These are phyloP conservation scores for Chytriomyces hyalinus DNA, from an alignment of 192 early-diverging fungal genomes.

Conservation along the genomic window DNA sequence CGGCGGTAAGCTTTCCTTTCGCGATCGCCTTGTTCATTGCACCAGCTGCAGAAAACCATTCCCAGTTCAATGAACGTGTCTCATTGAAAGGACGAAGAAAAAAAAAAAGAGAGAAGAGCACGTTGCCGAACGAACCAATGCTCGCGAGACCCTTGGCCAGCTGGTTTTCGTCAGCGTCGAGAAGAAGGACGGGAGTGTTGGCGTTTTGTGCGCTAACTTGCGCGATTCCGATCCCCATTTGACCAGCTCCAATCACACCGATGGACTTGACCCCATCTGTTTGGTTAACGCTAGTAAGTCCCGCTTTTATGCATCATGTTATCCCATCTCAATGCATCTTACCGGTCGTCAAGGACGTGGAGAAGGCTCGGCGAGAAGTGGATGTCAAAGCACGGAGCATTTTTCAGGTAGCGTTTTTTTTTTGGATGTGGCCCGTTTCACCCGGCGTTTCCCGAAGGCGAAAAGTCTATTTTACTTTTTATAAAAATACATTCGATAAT, in stretches of 20 bases:
- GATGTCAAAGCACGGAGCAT: neutral
- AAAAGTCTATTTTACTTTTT: too few species aligned
- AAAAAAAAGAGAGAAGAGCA: constrained; percentile 5
- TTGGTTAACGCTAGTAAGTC: too few species aligned
- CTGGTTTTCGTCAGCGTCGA: constrained; percentile 81
- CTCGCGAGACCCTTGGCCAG: constrained; percentile 81
- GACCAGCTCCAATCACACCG: constrained; percentile 92
- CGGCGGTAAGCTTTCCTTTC: constrained; percentile 85
- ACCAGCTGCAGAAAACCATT: constrained; percentile 60
- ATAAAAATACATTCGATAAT: too few species aligned
- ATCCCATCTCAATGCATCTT: too few species aligned
- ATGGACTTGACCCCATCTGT: constrained; percentile 21
- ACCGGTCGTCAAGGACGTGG: neutral
- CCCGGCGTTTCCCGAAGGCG: too few species aligned
- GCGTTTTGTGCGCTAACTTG: constrained; percentile 85
- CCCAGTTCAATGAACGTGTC: neutral
- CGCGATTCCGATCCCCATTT: constrained; percentile 87
- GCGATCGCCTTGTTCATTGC: constrained; percentile 87
- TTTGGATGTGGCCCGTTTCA: too few species aligned
- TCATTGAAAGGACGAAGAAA: neutral
- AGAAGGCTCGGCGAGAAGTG: constrained; percentile 7
- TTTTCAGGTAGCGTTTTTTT: neutral
- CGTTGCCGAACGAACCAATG: constrained; percentile 63
- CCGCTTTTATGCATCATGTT: too few species aligned
- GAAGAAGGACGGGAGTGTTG: constrained; percentile 74